Evolutionary conservation across 495 filamentous ascomycete genomes (phyloP), one percentile per base, ranked within the genome.

Genomic region (Penicillium taxi): DNA sequence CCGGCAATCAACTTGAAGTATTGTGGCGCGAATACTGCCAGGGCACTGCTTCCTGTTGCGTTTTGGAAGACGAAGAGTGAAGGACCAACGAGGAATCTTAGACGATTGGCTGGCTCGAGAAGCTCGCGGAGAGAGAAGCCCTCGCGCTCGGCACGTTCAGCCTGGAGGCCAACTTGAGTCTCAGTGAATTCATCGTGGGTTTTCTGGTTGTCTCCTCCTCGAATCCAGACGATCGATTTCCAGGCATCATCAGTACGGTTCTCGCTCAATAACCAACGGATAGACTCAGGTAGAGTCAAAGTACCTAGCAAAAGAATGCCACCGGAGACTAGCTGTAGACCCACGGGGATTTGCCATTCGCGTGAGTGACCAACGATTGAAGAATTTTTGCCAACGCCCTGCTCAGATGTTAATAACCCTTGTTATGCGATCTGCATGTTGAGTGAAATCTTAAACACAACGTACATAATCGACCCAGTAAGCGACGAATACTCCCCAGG

Each of bases 341-440:
- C 70, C 25, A 77, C 57, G 5, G 71, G 71, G 36, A 76, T 69
- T 47, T 71, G 67, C 74, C 71, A 76, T 50, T 77, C 69, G 5
- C 44, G 28, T 0, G 56, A 27, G 2, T 73, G 70, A 39, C 83
- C 75, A 12, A 69, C 71, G 41, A 72, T 66, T 42, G 75, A 75
- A 6, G 75, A 73, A 50, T 52, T 53, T 42, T 61, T 63, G 30
- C 38, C 26, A 4, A 52, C 48, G 19, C 48, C 48, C 47, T 50
- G 15, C 6, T 40, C 13, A 6, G 19, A 21, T 6, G 21, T 38
- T 30, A 35, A 35, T 35, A 9, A 16, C 3, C 7, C 8, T 17
- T 8, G 17, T 11, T 14, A 26, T 30, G n/a, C n/a, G 5, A 32
- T 35, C 5, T 3, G 17, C 22, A 11, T 14, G 5, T 6, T 9